A percentile compares a stretch with the other conserved stretches of the same genome.
Evolutionary conservation across 1,284 basidiomycete species (phyloP).

Genomic region (Stygiomarasmius scandens): DNA sequence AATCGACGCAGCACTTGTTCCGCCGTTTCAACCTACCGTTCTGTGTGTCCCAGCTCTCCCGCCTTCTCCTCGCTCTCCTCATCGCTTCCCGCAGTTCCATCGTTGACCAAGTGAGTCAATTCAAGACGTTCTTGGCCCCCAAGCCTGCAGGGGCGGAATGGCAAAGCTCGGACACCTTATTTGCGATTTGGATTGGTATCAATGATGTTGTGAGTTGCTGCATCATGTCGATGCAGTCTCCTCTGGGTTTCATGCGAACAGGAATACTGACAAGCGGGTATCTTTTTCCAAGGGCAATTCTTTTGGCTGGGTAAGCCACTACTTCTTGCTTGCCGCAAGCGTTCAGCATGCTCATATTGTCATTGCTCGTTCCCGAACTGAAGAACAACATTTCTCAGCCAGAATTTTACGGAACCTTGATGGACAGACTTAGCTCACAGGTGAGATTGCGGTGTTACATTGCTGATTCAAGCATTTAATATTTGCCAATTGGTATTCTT

Average conservation of each 20-base stretch:
- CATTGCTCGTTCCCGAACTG: not conserved
- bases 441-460: constrained; percentile 30
- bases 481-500: not conserved
- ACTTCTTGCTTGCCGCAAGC: not conserved
- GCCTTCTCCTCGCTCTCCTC: not conserved
- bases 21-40: constrained; percentile 57
- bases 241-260: not conserved
- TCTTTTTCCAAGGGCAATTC: constrained; percentile 51
- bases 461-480: not conserved
- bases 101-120: constrained; percentile 63
- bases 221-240: too few relatives aligned
- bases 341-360: not conserved
- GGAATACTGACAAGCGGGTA: not conserved
- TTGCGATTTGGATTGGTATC: constrained; percentile 69
- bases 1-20: constrained; percentile 60
- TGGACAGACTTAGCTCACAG: constrained; percentile 60
- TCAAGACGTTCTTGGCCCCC: constrained; percentile 51
- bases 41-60: constrained; percentile 34
- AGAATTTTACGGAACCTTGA: constrained; percentile 52
- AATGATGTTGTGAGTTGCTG: constrained; percentile 55
- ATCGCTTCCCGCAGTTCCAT: constrained; percentile 45
- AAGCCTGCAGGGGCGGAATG: constrained; percentile 56
- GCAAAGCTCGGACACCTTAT: constrained; percentile 57
- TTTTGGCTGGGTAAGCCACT: constrained; percentile 46
- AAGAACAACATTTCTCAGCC: constrained; percentile 59